Percentiles rank a stretch among this genome's conserved stretches.
Conservation (phyloP, 768 basidiomycete genomes). For the Sutorius australiensis region DNA sequence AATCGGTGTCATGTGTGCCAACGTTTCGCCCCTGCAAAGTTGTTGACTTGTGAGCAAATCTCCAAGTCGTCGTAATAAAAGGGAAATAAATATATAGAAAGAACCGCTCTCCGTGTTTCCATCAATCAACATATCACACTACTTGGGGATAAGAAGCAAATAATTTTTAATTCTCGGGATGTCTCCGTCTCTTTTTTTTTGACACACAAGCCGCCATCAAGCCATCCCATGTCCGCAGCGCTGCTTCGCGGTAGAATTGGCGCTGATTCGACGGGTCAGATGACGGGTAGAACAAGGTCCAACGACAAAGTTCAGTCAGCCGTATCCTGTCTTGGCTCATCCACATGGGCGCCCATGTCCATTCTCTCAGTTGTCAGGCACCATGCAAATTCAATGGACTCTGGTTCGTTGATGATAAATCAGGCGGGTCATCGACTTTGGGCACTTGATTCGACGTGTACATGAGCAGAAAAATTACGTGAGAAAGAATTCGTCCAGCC, state of each 20-base stretch:
- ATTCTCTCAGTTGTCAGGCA: conserved; percentile 18
- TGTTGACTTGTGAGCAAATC: conserved; percentile 3
- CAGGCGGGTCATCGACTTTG: neutral
- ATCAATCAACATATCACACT: neutral
- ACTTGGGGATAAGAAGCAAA: neutral
- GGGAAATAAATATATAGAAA: neutral
- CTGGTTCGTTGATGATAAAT: neutral
- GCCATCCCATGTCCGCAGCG: conserved; percentile 6
- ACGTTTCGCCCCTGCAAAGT: neutral
- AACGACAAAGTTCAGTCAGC: neutral
- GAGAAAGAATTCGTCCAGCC: neutral
- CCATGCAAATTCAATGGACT: neutral
- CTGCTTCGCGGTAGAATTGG: conserved; percentile 23
- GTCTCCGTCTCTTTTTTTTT: conserved; percentile 1
- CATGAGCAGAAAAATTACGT: neutral
- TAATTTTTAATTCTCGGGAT: conserved; percentile 3
- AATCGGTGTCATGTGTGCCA: neutral
- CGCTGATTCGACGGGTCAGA: neutral
- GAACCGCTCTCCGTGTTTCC: neutral
- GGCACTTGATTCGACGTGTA: neutral
- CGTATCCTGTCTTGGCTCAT: neutral
- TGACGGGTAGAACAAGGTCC: neutral
- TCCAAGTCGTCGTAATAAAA: neutral
- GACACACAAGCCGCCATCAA: neutral
- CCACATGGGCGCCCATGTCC: neutral